Percentiles rank a stretch among this genome's conserved stretches.
Evolutionary conservation across 2,329 filamentous ascomycete species (phyloP).

Genomic region (Aureobasidium leucospermi): DNA sequence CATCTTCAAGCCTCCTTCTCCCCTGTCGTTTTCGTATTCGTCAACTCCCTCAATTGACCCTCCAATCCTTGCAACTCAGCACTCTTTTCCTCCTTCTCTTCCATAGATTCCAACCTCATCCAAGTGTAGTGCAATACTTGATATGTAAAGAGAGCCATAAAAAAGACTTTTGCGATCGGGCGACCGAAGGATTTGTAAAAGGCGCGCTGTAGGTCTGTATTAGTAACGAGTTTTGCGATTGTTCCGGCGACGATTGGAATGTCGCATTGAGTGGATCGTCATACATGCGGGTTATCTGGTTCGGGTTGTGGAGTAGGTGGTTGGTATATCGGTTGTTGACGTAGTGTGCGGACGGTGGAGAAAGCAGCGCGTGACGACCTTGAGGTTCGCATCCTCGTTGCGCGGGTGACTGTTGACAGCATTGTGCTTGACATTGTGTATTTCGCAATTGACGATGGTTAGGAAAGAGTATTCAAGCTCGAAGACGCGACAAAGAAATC

Average conservation of each 20-base stretch:
- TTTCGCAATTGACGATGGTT: neutral
- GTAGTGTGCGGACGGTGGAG: neutral
- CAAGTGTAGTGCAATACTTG: slow-evolving; percentile 70
- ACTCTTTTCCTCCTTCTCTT: slow-evolving; percentile 52
- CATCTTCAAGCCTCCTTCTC: neutral
- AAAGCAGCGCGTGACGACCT: neutral
- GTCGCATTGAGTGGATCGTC: neutral
- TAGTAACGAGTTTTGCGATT: too few relatives aligned
- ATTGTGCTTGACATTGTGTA: neutral
- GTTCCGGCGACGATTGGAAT: too few relatives aligned
- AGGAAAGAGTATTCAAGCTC: neutral
- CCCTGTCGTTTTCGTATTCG: neutral
- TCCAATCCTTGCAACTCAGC: slow-evolving; percentile 1
- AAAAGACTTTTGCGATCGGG: slow-evolving; percentile 65
- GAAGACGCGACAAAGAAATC: neutral
- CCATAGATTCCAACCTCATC: slow-evolving; percentile 66
- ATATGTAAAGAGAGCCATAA: slow-evolving; percentile 70
- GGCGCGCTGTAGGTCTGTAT: slow-evolving; percentile 37
- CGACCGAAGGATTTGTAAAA: slow-evolving; percentile 72
- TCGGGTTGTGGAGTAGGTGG: slow-evolving; percentile 3
- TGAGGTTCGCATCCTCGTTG: neutral
- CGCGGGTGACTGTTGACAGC: neutral
- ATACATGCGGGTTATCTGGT: slow-evolving; percentile 13
- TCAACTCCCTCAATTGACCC: neutral
- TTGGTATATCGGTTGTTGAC: slow-evolving; percentile 11